These are phyloP conservation scores for Macadamia integrifolia DNA, from an alignment of 164 flowering plant genomes.

Conservation along the genomic window DNA sequence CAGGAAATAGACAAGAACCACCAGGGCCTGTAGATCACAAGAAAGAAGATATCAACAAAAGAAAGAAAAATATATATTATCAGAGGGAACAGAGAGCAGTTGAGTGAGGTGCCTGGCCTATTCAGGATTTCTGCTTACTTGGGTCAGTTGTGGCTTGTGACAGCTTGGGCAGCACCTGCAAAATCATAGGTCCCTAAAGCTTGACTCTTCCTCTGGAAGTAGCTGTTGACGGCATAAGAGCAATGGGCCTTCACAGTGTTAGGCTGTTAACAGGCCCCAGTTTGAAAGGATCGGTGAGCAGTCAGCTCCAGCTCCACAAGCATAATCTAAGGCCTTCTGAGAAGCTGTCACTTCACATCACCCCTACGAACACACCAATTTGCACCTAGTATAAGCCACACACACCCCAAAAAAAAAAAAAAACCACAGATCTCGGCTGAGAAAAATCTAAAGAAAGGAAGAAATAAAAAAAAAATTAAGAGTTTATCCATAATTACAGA, in stretches of 20 bases:
- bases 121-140: neutral
- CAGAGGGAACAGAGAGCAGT: neutral
- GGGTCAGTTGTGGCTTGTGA: conserved; percentile 1
- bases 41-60: conserved; percentile 1
- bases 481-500: neutral
- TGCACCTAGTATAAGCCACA: conserved; percentile 31
- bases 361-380: conserved; percentile 50
- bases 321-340: conserved; percentile 71
- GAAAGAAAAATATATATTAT: neutral
- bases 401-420: neutral
- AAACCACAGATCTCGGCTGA: neutral
- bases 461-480: neutral
- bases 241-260: conserved; percentile 72
- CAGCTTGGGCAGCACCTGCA: conserved; percentile 36
- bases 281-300: conserved; percentile 47
- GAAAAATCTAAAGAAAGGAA: neutral
- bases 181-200: conserved; percentile 55
- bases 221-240: conserved; percentile 76
- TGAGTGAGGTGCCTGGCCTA: too few relatives aligned
- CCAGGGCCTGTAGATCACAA: conserved; percentile 23
- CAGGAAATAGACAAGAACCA: conserved; percentile 33
- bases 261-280: conserved; percentile 62
- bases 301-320: conserved; percentile 88
- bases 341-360: conserved; percentile 37
- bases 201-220: conserved; percentile 56